Conservation (phyloP, 495 filamentous ascomycete species). For the Daldinia concentrica region DNA sequence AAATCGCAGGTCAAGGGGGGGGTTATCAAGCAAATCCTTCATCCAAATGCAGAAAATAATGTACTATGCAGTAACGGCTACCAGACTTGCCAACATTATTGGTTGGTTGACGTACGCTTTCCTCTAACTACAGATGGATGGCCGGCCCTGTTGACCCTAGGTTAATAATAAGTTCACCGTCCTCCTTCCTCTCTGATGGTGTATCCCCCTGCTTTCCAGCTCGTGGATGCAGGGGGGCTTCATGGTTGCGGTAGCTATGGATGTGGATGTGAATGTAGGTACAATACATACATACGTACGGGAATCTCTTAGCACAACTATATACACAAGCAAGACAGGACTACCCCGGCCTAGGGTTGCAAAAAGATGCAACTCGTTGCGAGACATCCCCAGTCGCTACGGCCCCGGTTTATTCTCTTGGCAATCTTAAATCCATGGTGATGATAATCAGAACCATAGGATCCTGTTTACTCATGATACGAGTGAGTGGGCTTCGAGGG, state of each 20-base stretch:
- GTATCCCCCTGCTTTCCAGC: slow-evolving; percentile 32
- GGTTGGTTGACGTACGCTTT: background rate
- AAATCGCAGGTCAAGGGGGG: slow-evolving; percentile 1
- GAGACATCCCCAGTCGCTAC: slow-evolving; percentile 15
- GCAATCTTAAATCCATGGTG: slow-evolving; percentile 29
- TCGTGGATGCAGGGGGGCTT: slow-evolving; percentile 26
- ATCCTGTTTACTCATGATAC: slow-evolving; percentile 1
- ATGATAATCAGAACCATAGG: slow-evolving; percentile 13
- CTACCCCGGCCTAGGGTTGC: slow-evolving; percentile 13
- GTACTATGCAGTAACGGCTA: background rate
- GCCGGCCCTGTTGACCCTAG: slow-evolving; percentile 23
- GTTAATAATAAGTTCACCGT: slow-evolving; percentile 14
- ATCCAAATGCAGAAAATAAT: background rate
- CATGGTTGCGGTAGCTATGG: slow-evolving; percentile 1
- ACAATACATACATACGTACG: slow-evolving; percentile 12
- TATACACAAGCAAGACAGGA: slow-evolving; percentile 5
- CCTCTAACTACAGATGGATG: slow-evolving; percentile 12
- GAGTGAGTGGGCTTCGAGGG: background rate
- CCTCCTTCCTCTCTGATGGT: slow-evolving; percentile 29
- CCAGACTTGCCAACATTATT: slow-evolving; percentile 2
- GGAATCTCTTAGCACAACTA: background rate
- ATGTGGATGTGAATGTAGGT: slow-evolving; percentile 15
- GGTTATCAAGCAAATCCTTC: background rate
- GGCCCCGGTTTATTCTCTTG: slow-evolving; percentile 21
- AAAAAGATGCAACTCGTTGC: slow-evolving; percentile 7